Evolutionary conservation across 2,329 filamentous ascomycete species (phyloP), one percentile per base, ranked within the genome.

Genomic region (Colletotrichum chlorophyti): DNA sequence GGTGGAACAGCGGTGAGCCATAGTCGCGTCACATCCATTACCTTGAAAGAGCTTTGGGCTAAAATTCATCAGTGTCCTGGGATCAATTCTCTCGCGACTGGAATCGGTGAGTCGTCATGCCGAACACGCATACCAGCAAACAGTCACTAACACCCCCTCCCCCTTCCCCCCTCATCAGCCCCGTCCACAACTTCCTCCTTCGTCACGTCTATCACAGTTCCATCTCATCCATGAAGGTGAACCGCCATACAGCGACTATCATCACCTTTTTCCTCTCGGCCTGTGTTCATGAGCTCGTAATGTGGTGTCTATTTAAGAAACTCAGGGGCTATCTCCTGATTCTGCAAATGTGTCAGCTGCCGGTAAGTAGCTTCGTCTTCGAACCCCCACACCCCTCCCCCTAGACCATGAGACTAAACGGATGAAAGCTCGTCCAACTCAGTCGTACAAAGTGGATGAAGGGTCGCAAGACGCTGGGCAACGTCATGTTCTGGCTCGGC

Each of bases 281-380:
- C 0, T 81, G 87, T 62, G 80, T 91, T 17, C 89, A 93, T 66
- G 90, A 93, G 71, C 75, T 93, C 41, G 82, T 92, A 66, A 93
- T 93, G 90, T 89, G 88, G 78, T 90, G 90, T 64, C 79, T 93
- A 29, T 93, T 93, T 71, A 89, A 88, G 71, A 92, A 91, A 72
- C 79, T 93, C 9, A 78, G 90, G 34, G 90, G 90, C 0, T 93
- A 93, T 65, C 73, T 93, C 41, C 82, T 93, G 19, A 74, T 85
- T n/a, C 72, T 90, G 66, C 90, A 93, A 70, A 86, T 94, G 83
- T 80, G 80, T 62, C 90, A 94, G 72, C 71, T 93, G 40, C 90
- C 90, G 29, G 79, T 81, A 65, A 40, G 77, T 72, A 14, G 6
- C 5, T 14, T 21, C 32, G 6, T 21, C 15, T 14, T 14, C 6